Base-by-base conservation (phyloP, 371 early-diverging fungal genomes). In the Basidiobolus meristosporus region DNA sequence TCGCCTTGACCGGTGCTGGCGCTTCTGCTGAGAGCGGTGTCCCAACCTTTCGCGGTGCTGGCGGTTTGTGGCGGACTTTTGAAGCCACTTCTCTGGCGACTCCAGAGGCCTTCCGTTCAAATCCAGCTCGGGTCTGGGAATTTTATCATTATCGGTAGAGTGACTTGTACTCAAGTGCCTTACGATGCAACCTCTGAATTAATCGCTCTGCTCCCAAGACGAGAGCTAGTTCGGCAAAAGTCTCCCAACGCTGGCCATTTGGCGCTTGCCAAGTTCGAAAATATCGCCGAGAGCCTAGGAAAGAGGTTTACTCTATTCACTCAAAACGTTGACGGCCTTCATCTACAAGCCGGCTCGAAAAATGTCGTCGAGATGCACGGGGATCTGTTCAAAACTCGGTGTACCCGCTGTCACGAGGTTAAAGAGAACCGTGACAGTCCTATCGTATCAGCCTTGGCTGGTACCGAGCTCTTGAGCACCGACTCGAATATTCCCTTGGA, bases 321-420 rank as follows among this genome's bases (percentile, higher is more conserved):
- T 3, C 93, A 93, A 53, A 93, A 93, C 50, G 93, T 93, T 17
- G 93, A 90, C 43, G 64, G 77, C 0, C 51, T 90, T 43, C 86
- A 90, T 41, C 51, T 62, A 18, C 54, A 56, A 32, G 77, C 75
- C 2, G 71, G 71, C 19, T 48, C 69, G 15, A 52, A 47, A 1
- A 45, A 55, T 23, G 59, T 80, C 2, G 38, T 78, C n/a, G 91
- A 92, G 50, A 53, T 92, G 5, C 93, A 92, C 44, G 93, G 93
- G 3, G 68, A 80, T 5, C 57, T 92, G 31, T 59, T 65, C 36
- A 40, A 54, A 18, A 86, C 90, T 18, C 59, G 63, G 23, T 92
- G 93, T 47, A 51, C 77, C 40, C 49, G 47, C 5, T 92, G 93
- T 26, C 26, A 26, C 7, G 36, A 40, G 31, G 34, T 39, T 20